Evolutionary conservation across 176 grass and related monocot genomes (phyloP).

Genomic region (Rhynchospora pubera): DNA sequence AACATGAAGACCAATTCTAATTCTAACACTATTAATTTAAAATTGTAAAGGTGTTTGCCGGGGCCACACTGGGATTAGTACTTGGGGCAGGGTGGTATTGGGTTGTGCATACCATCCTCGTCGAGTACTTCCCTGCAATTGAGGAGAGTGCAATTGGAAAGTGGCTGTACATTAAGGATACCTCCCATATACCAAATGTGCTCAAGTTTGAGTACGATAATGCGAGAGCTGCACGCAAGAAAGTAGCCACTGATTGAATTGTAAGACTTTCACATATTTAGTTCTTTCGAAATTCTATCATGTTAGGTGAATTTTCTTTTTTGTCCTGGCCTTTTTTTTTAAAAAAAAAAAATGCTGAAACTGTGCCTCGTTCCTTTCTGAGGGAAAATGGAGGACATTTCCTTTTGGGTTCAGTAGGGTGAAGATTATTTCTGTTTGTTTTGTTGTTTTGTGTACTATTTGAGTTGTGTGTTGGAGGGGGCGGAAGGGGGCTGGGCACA

Average conservation of each 20-base stretch:
- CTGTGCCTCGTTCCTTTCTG: neutral
- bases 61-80: constrained; percentile 56
- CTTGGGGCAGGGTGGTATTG: constrained; percentile 91
- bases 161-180: constrained; percentile 88
- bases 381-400: neutral
- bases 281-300: neutral
- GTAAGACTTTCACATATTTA: constrained; percentile 25
- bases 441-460: neutral
- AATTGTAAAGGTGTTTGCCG: constrained; percentile 63
- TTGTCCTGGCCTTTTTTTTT: neutral
- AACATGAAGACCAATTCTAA: neutral
- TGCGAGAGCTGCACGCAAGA: constrained; percentile 84
- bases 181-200: constrained; percentile 79
- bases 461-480: neutral
- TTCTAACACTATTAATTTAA: neutral
- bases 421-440: neutral
- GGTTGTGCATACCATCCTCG: constrained; percentile 67
- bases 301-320: neutral
- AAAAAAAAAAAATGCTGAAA: neutral
- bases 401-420: neutral
- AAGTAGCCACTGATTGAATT: constrained; percentile 77
- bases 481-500: too few species aligned
- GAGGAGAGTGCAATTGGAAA: constrained; percentile 77
- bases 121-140: constrained; percentile 77
- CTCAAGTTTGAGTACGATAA: constrained; percentile 98